These are phyloP conservation scores for Laguncularia racemosa DNA, from an alignment of 345 rosid species.

Conservation along the genomic window DNA sequence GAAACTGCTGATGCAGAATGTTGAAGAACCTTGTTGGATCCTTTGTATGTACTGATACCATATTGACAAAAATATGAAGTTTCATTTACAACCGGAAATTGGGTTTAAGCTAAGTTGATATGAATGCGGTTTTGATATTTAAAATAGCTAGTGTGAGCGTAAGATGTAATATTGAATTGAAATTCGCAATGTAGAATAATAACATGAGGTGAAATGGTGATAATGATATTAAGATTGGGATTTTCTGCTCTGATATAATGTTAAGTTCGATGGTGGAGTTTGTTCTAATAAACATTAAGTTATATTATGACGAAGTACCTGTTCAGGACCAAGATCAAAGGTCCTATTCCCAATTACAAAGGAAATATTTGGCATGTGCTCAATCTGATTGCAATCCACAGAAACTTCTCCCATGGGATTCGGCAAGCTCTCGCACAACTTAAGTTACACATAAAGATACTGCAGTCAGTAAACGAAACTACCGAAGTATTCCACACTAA, in stretches of 20 bases:
- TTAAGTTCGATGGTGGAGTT: too few relatives aligned
- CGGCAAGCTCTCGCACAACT: conserved; percentile 48
- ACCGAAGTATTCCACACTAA: too few relatives aligned
- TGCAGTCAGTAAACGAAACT: not conserved
- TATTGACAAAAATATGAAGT: not conserved
- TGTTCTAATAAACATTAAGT: too few relatives aligned
- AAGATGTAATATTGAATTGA: too few relatives aligned
- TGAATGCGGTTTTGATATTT: too few relatives aligned
- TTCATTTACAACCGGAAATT: not conserved
- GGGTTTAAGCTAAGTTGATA: not conserved
- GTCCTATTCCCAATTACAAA: conserved; percentile 37
- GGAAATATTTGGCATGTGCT: conserved; percentile 35
- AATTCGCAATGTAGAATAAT: too few relatives aligned
- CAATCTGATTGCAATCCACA: conserved; percentile 31
- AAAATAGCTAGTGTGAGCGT: too few relatives aligned
- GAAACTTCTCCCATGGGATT: conserved; percentile 35
- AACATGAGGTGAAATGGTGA: too few relatives aligned
- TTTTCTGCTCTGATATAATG: too few relatives aligned
- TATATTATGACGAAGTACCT: conserved; percentile 17
- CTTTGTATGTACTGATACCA: conserved; percentile 29
- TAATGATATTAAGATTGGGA: too few relatives aligned
- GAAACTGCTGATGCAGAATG: conserved; percentile 44
- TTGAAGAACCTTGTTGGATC: conserved; percentile 25
- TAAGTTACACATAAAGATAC: not conserved
- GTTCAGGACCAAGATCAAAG: conserved; percentile 39